Evolutionary conservation across 495 filamentous ascomycete species (phyloP).

Genomic region (Penicillium chermesinum): DNA sequence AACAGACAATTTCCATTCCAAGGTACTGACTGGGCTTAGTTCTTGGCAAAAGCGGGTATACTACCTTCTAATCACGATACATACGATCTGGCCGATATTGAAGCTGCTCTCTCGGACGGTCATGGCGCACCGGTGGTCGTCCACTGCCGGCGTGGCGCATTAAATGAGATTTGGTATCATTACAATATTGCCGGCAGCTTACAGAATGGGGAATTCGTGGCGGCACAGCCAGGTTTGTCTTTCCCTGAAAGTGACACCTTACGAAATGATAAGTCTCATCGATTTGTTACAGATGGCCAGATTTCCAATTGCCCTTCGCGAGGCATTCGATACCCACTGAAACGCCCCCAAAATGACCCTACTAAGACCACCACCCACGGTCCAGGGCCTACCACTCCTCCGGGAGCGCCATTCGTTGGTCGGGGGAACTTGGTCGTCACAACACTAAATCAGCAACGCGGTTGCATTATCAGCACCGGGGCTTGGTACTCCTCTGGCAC

Average conservation of each 20-base stretch:
- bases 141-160: conserved; percentile 52
- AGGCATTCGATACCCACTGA: conserved; percentile 66
- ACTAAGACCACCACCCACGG: conserved; percentile 32
- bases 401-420: conserved; percentile 47
- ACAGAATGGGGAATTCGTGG: conserved; percentile 69
- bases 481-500: conserved; percentile 66
- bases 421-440: conserved; percentile 57
- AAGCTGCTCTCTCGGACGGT: conserved; percentile 54
- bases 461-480: conserved; percentile 65
- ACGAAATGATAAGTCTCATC: too few relatives aligned
- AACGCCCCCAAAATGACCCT: conserved; percentile 36
- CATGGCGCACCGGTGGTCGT: conserved; percentile 66
- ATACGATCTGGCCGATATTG: conserved; percentile 61
- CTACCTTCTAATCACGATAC: conserved; percentile 37
- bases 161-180: conserved; percentile 83
- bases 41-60: conserved; percentile 45
- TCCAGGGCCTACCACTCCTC: conserved; percentile 34
- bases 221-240: conserved; percentile 47
- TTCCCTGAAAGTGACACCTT: too few relatives aligned
- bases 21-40: conserved; percentile 13
- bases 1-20: not conserved
- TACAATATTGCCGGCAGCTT: conserved; percentile 75
- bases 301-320: conserved; percentile 56
- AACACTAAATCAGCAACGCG: conserved; percentile 45
- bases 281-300: conserved; percentile 44